Conservation (phyloP, 2,329 filamentous ascomycete genomes). For the Diaporthe vexans region DNA sequence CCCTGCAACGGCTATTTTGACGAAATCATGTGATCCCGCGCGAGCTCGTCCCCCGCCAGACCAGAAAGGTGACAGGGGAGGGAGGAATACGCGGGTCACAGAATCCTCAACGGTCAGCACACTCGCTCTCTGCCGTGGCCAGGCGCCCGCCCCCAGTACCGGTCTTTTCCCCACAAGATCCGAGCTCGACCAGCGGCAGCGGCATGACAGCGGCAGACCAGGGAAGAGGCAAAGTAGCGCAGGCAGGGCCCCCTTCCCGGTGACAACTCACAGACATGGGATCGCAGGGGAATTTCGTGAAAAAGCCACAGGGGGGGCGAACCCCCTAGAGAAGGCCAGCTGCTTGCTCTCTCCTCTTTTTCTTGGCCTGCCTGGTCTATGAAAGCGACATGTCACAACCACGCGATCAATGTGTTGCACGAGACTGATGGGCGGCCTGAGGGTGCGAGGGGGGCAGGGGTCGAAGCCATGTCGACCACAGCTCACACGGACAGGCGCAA, state of each 20-base stretch:
- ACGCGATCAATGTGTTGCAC: conserved; percentile 25
- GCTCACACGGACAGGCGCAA: conserved; percentile 28
- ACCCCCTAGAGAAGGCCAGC: not conserved
- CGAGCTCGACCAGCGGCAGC: not conserved
- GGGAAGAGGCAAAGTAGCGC: not conserved
- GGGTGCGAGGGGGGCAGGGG: not conserved
- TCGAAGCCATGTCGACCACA: not conserved
- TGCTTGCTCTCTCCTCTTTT: not conserved
- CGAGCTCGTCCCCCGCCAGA: too few species aligned
- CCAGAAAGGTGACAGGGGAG: not conserved
- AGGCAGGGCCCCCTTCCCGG: not conserved
- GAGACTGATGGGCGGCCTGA: conserved; percentile 5
- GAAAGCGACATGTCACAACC: conserved; percentile 10
- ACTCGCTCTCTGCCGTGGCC: not conserved
- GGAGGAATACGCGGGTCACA: not conserved
- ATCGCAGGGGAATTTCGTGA: conserved; percentile 6
- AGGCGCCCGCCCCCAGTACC: not conserved
- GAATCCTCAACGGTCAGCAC: not conserved
- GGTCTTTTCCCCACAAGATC: conserved; percentile 13
- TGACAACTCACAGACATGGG: conserved; percentile 7
- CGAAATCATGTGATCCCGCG: conserved; percentile 23
- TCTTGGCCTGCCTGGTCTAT: not conserved
- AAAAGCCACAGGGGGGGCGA: not conserved
- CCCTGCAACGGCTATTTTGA: not conserved
- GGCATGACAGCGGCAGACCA: conserved; percentile 2